phyloP scores from a whole-genome alignment of 2,329 filamentous ascomycete species.

The Nigrospora sphaerica region DNA sequence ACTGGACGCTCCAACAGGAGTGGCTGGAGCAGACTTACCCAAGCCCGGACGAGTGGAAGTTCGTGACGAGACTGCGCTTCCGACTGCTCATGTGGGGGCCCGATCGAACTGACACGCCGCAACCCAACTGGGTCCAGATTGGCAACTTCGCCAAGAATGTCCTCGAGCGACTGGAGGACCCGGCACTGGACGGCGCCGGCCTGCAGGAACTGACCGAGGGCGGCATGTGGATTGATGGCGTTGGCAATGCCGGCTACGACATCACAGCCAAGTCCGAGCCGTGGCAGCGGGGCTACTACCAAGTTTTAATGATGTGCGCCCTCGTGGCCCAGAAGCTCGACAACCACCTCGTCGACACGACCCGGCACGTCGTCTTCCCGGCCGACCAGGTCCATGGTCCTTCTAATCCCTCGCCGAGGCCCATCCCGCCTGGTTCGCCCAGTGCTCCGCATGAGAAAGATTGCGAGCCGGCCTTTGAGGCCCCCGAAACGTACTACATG shows the following conservation, averaged over 20 bases:
- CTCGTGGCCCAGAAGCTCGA: conserved; percentile 75
- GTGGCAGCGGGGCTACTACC: conserved; percentile 82
- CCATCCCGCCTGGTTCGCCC: conserved; percentile 57
- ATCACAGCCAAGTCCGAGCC: conserved; percentile 69
- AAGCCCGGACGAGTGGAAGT: conserved; percentile 76
- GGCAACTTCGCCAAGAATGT: conserved; percentile 53
- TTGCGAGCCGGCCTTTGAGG: conserved; percentile 60
- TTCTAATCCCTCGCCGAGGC: conserved; percentile 73
- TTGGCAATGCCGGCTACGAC: conserved; percentile 54
- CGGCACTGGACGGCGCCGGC: conserved; percentile 58
- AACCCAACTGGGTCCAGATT: conserved; percentile 64
- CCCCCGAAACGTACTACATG: conserved; percentile 72
- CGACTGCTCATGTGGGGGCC: conserved; percentile 57
- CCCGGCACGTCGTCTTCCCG: conserved; percentile 59
- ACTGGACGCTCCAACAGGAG: conserved; percentile 65
- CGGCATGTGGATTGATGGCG: conserved; percentile 43
- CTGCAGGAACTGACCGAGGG: conserved; percentile 50
- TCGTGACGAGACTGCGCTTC: conserved; percentile 60
- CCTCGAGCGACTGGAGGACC: conserved; percentile 63
- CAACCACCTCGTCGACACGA: conserved; percentile 67
- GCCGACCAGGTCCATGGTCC: conserved; percentile 71
- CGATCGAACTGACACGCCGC: conserved; percentile 42
- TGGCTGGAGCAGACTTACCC: conserved; percentile 68
- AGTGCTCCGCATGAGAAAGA: conserved; percentile 67
- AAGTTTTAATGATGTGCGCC: conserved; percentile 71